These are phyloP conservation scores for Singerocomus rubriflavus DNA, from an alignment of 1,284 basidiomycete species.

Conservation along the genomic window DNA sequence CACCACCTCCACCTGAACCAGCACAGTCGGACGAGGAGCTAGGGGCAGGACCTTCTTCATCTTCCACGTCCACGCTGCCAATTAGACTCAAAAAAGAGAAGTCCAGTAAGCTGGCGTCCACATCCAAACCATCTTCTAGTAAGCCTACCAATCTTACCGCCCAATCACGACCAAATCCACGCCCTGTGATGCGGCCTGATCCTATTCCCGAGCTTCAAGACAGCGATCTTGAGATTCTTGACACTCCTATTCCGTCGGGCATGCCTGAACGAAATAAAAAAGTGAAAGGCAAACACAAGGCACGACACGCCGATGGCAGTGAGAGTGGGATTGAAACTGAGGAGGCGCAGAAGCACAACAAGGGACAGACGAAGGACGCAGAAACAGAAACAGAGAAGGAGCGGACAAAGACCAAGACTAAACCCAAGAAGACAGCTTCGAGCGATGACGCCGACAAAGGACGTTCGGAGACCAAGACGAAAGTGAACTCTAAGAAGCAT, in stretches of 20 bases:
- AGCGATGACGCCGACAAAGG: constrained; percentile 18
- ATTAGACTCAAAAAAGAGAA: constrained; percentile 13
- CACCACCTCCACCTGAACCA: constrained; percentile 1
- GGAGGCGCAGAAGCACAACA: constrained; percentile 18
- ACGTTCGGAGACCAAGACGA: constrained; percentile 22
- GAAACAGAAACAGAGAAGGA: constrained; percentile 25
- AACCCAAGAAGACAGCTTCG: constrained; percentile 22
- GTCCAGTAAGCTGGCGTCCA: constrained; percentile 11
- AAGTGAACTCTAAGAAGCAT: constrained; percentile 22
- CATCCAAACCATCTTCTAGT: constrained; percentile 18
- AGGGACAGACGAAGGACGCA: constrained; percentile 27
- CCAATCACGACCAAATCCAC: constrained; percentile 24
- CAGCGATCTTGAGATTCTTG: constrained; percentile 33
- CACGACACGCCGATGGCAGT: constrained; percentile 1
- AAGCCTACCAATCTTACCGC: constrained; percentile 15
- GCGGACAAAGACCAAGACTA: constrained; percentile 22
- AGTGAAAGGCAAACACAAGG: constrained; percentile 30
- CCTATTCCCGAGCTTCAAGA: constrained; percentile 20
- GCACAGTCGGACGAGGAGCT: constrained; percentile 12
- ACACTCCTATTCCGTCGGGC: constrained; percentile 3
- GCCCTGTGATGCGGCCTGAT: constrained; percentile 13
- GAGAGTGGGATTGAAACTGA: constrained; percentile 10
- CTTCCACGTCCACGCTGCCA: constrained; percentile 10
- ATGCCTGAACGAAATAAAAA: constrained; percentile 20
- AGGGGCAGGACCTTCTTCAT: neutral